Base-by-base conservation (phyloP, 1,284 basidiomycete genomes). In the Phellopilus nigrolimitatus region DNA sequence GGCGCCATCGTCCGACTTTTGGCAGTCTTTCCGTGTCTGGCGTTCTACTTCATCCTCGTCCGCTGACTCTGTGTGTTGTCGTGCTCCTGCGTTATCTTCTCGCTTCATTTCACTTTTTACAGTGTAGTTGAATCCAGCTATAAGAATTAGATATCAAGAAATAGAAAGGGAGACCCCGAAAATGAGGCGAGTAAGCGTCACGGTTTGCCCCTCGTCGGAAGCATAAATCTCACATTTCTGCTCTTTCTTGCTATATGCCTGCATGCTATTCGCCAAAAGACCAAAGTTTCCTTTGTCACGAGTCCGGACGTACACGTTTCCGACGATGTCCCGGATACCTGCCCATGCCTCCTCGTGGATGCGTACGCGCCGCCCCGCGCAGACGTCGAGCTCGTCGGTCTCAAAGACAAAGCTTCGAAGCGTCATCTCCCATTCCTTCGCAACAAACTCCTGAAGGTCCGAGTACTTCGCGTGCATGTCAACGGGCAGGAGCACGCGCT, bases 341-440 rank as follows among this genome's bases (percentile, higher is more conserved):
- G 22, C 19, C 53, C 53, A 55, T n/a, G 53, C 42, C n/a, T 43
- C 42, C 22, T 55, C 53, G 36, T 55, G 48, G 17, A 55, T 51
- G 25, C 48, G 13, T 12, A 51, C 49, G 21, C 22, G 13, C 8
- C 43, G 33, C 10, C 53, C 53, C 17, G 48, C 38, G 27, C 53
- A 55, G 24, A 55, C 42, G 31, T 55, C 30, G 12, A 55, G 43
- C 17, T 51, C 53, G 28, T 55, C 33, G 21, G 55, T 47, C 17
- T 57, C 57, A 27, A 53, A 12, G 10, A 27, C n/a, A 24, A 54
- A 12, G 13, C 19, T 13, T 2, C 34, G 27, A 10, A 15, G 12
- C 6, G 38, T 22, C 15, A 54, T 15, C 22, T n/a, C 28, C 52
- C 52, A 54, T 44, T 54, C 47, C 33, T 45, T 49, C 7, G 19